These are phyloP conservation scores for Danielia reshetovae DNA, from an alignment of 805 yeast species.

Conservation along the genomic window DNA sequence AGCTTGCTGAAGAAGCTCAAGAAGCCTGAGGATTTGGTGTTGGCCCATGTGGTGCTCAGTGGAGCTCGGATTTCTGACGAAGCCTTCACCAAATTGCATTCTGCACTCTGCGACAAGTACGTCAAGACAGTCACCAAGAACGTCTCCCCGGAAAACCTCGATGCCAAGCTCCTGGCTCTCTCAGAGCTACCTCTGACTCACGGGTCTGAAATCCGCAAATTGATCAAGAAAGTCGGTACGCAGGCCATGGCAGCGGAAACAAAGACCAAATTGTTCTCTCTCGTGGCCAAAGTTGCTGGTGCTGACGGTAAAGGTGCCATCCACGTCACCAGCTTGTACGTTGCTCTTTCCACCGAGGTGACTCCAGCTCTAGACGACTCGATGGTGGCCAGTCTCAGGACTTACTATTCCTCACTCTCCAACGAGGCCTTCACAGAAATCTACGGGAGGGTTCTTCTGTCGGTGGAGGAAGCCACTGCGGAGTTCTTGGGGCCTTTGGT, in stretches of 20 bases:
- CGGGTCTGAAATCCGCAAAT: background rate
- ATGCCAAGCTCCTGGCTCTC: constrained; percentile 4
- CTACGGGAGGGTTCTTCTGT: constrained; percentile 13
- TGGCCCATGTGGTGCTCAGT: constrained; percentile 7
- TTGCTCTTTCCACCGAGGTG: constrained; percentile 5
- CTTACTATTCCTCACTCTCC: constrained; percentile 4
- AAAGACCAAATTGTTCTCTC: constrained; percentile 6
- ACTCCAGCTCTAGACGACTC: background rate
- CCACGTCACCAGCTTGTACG: constrained; percentile 10
- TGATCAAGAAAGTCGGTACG: constrained; percentile 8
- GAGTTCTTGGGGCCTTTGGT: constrained; percentile 13
- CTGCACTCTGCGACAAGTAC: constrained; percentile 2
- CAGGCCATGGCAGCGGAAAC: constrained; percentile 1
- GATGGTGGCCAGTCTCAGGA: constrained; percentile 1
- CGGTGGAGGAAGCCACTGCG: constrained; percentile 14
- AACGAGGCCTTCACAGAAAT: constrained; percentile 7
- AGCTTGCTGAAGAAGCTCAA: constrained; percentile 1
- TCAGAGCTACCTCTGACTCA: constrained; percentile 4
- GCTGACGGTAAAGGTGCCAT: background rate
- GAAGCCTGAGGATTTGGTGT: constrained; percentile 1
- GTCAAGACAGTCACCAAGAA: constrained; percentile 5
- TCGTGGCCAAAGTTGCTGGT: constrained; percentile 4
- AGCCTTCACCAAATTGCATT: constrained; percentile 1
- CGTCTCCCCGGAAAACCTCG: no score
- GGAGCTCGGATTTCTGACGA: constrained; percentile 1